Evolutionary conservation across 2,329 filamentous ascomycete species (phyloP), one percentile per base, ranked within the genome.

Genomic region (Nemania sp.): DNA sequence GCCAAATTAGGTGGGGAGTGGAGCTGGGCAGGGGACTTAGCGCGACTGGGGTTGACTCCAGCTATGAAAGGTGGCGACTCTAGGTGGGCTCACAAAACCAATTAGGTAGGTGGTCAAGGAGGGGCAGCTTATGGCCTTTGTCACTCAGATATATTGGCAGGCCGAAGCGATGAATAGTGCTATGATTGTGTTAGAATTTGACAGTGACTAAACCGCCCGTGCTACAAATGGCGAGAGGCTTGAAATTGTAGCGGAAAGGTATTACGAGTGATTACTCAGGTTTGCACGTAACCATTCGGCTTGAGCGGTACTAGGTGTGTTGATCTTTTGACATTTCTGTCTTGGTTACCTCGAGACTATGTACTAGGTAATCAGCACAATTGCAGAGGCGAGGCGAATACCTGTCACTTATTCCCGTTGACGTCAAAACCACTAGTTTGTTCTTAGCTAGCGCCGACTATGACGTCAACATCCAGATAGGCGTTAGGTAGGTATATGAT

Each of bases 401-500:
- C 41, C 18, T 47, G 8, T n/a, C 8, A 52, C 11, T 52, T 13
- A 52, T 52, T n/a, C 13, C 49, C 11, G 24, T 29, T 54, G 52
- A 54, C 52, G 29, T 38, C 52, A 32, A 32, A 11, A 29, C 27
- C 5, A 47, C 41, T 32, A 20, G 55, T 52, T n/a, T 41, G 20
- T 41, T 61, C 7, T 47, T 13, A 13, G 43, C 24, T 43, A 51
- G 27, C 35, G 47, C 24, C 13, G 18, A 22, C 13, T 8, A 67
- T 67, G 65, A 67, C 65, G 65, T 67, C 65, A 67, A 56, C 26
- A 43, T 13, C 41, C n/a, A 57, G 43, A 56, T 61, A 32, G 27
- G 43, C 52, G 27, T 22, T 54, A 1, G 13, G 11, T 27, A 60
- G n/a, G 22, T 45, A 45, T 2, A 55, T 32, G 52, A 62, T 57